Percentiles rank a stretch among this genome's conserved stretches.
These are phyloP conservation scores for Pulveroboletus sp. DNA, from an alignment of 1,284 basidiomycete species.

Conservation along the genomic window DNA sequence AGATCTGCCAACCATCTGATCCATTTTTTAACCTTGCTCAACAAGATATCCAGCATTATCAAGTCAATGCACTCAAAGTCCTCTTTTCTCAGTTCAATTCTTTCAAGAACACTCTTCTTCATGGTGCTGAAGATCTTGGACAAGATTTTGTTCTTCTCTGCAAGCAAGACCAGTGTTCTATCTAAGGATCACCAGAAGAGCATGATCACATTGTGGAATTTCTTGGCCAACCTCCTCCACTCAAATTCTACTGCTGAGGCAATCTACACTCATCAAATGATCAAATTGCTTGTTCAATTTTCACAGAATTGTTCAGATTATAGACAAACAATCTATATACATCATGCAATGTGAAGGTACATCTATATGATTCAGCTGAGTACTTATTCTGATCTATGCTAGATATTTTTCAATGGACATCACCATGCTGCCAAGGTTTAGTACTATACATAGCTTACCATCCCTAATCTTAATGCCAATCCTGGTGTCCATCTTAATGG, in stretches of 20 bases:
- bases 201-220: not conserved
- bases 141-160: not conserved
- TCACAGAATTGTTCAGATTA: too few relatives aligned
- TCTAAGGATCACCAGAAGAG: too few relatives aligned
- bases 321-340: not conserved
- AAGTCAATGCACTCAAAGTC: not conserved
- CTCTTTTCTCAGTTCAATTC: not conserved
- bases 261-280: not conserved
- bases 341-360: not conserved
- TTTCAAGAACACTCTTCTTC: not conserved
- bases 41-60: not conserved
- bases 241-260: not conserved
- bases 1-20: not conserved
- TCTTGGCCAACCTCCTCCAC: not conserved
- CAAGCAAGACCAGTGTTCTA: too few relatives aligned
- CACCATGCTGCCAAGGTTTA: too few relatives aligned
- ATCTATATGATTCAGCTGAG: too few relatives aligned
- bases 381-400: too few relatives aligned
- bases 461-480: too few relatives aligned
- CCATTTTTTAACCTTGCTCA: too few relatives aligned
- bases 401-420: too few relatives aligned
- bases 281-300: not conserved
- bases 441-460: too few relatives aligned
- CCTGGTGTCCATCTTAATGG: too few relatives aligned
- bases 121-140: not conserved